A percentile compares a stretch with the other conserved stretches of the same genome.
phyloP scores from a whole-genome alignment of 225 moss, liverwort and hornwort genomes.

The Thuidium tamariscinum region DNA sequence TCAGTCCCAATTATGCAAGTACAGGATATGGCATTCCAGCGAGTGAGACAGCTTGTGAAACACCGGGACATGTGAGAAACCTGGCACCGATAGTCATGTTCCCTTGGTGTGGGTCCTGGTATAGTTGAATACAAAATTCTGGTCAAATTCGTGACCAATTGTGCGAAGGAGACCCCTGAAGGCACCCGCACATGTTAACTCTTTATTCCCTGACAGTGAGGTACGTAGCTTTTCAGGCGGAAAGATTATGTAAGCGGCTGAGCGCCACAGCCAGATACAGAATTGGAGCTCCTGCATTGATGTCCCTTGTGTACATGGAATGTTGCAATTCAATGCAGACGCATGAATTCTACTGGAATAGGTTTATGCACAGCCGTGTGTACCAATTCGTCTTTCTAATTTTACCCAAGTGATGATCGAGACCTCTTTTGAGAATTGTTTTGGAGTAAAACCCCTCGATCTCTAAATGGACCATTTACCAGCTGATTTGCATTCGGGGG shows the following conservation, averaged over 20 bases:
- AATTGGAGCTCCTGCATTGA: neutral
- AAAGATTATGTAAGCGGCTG: neutral
- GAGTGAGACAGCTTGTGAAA: neutral
- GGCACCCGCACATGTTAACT: neutral
- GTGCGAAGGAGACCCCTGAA: neutral
- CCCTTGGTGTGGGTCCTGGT: neutral
- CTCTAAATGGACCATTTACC: neutral
- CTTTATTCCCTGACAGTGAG: neutral
- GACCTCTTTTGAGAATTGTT: neutral
- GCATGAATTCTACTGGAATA: neutral
- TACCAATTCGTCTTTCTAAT: neutral
- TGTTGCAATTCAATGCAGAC: neutral
- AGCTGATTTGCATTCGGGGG: neutral
- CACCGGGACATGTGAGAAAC: neutral
- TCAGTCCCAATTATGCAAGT: neutral
- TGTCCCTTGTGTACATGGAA: neutral
- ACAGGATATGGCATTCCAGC: neutral
- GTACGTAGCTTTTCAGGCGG: neutral
- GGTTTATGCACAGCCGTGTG: neutral
- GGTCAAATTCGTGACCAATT: neutral
- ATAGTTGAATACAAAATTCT: neutral
- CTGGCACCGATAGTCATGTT: neutral
- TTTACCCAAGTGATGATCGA: neutral
- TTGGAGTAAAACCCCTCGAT: no score
- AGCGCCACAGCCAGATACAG: neutral